Percentiles rank a stretch among this genome's conserved stretches.
These are phyloP conservation scores for Leccinum subtestaceum DNA, from an alignment of 768 basidiomycete species.

Conservation along the genomic window DNA sequence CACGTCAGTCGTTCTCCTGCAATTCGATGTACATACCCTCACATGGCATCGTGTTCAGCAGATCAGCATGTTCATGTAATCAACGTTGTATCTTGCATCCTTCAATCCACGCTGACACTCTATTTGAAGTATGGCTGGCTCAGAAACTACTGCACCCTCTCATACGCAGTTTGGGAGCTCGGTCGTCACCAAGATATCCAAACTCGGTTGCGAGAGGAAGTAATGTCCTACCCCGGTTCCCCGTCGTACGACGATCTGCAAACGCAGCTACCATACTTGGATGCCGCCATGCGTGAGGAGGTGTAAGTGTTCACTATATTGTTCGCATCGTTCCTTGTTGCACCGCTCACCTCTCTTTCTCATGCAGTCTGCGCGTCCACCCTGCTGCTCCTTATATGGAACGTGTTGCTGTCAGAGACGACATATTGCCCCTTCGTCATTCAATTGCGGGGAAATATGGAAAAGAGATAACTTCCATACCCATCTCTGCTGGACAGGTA, in stretches of 20 bases:
- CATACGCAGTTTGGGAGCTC: slow-evolving; percentile 8
- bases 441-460: too few species aligned
- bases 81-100: not conserved
- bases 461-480: too few species aligned
- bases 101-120: not conserved
- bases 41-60: not conserved
- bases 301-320: not conserved
- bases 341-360: too few species aligned
- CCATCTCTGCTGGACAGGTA: too few species aligned
- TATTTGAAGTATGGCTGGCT: slow-evolving; percentile 4
- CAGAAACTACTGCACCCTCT: slow-evolving; percentile 5
- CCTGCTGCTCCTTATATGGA: too few species aligned
- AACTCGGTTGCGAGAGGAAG: slow-evolving; percentile 1
- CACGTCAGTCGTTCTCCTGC: not conserved
- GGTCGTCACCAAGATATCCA: slow-evolving; percentile 1
- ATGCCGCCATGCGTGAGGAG: slow-evolving; percentile 2
- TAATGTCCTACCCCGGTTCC: not conserved
- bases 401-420: too few species aligned
- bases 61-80: slow-evolving; percentile 14
- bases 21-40: not conserved
- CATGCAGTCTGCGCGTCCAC: too few species aligned
- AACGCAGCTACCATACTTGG: slow-evolving; percentile 6
- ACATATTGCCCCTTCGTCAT: too few species aligned
- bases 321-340: too few species aligned
- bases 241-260: slow-evolving; percentile 8